Evolutionary conservation across 2,329 filamentous ascomycete genomes (phyloP).

Genomic region (Ascochyta rabiei): DNA sequence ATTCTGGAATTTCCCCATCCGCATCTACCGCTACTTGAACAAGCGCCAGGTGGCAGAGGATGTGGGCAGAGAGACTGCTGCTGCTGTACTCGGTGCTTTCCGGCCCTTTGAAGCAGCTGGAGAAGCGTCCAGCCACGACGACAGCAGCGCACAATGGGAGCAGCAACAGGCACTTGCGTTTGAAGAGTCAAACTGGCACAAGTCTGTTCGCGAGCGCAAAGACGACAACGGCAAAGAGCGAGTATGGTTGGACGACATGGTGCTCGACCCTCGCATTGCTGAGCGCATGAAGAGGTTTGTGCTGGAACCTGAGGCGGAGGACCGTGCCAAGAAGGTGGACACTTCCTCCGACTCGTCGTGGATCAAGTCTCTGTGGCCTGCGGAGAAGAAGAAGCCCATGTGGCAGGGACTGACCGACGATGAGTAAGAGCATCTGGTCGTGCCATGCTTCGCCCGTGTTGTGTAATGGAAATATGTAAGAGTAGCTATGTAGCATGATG

Average conservation of each 20-base stretch:
- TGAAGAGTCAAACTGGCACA: conserved; percentile 85
- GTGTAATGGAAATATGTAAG: conserved; percentile 31
- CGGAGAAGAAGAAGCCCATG: conserved; percentile 40
- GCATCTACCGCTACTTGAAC: conserved; percentile 87
- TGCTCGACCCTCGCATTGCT: conserved; percentile 76
- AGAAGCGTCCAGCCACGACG: conserved; percentile 34
- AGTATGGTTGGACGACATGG: conserved; percentile 76
- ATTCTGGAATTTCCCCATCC: conserved; percentile 85
- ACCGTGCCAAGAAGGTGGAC: conserved; percentile 56
- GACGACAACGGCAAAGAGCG: conserved; percentile 59
- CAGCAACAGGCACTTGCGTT: conserved; percentile 68
- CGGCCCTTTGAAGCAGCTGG: conserved; percentile 51
- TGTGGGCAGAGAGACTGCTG: conserved; percentile 85
- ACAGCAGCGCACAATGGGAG: conserved; percentile 57
- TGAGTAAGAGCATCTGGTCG: conserved; percentile 24
- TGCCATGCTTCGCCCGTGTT: conserved; percentile 29
- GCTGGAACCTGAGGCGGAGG: conserved; percentile 72
- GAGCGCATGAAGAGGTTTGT: conserved; percentile 82
- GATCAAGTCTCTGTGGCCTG: conserved; percentile 40
- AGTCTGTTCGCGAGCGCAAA: conserved; percentile 68
- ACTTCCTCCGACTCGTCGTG: conserved; percentile 31
- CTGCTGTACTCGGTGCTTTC: conserved; percentile 72
- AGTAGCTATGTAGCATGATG: conserved; percentile 37
- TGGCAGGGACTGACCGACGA: conserved; percentile 45
- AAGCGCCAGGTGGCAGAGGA: conserved; percentile 83